Base-by-base conservation (phyloP, 1,139 yeast species). In the Suhomyces maxii region DNA sequence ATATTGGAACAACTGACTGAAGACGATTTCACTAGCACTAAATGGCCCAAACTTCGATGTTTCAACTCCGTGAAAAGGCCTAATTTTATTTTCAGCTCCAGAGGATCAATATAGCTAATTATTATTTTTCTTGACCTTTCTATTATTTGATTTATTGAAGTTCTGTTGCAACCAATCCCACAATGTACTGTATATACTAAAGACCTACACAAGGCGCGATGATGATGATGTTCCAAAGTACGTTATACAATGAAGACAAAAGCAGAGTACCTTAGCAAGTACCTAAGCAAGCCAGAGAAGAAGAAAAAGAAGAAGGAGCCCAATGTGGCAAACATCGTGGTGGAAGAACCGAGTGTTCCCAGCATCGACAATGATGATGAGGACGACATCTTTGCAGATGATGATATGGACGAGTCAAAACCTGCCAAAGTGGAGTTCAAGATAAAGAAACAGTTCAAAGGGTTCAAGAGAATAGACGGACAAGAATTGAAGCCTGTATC, bases 261-360 rank as follows among this genome's bases (percentile, higher is more conserved):
- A 33, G 75, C 83, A 26, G 82, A 77, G 42, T 82, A 82, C 53
- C 64, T 82, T 37, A 69, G 79, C 12, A 73, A 77, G 52, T 77
- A 77, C 49, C 79, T 81, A 37, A 54, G 63, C 8, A 55, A 55
- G 9, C 47, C 52, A 48, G 61, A 47, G 58, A 58, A 50, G 39
- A 55, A 56, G 43, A 71, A 62, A 52, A 44, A 41, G 43, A 41
- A 28, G 26, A 44, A 41, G 37, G 18, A 25, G 12, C 23, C 37
- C 26, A 28, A 50, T 23, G 46, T 48, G 34, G 37, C 50, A 47
- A 54, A 46, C 45, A 40, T 48, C 46, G 49, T 56, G 11, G 50
- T 60, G 53, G 44, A 50, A 13, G 58, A 56, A 40, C 64, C 30
- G 44, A 52, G 38, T 51, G 56, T 26, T 18, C 58, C 54, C 26